A percentile compares a stretch with the other conserved stretches of the same genome.
phyloP scores from a whole-genome alignment of 2,329 filamentous ascomycete genomes.

The Colletotrichum zoysiae region DNA sequence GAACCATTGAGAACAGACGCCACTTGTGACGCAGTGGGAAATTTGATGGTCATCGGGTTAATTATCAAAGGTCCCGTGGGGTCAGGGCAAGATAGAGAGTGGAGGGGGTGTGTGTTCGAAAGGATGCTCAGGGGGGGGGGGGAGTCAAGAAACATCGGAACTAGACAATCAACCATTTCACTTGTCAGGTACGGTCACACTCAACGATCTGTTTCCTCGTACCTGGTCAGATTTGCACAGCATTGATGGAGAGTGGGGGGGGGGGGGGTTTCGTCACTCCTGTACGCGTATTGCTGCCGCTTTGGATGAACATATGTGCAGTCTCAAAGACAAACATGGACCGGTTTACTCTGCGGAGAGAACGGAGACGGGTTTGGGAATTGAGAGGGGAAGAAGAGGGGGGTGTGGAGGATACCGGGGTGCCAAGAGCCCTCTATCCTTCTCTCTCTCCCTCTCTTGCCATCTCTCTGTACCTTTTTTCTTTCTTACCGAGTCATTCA shows the following conservation, averaged over 20 bases:
- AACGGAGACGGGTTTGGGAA: background rate
- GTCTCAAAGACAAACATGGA: constrained; percentile 24
- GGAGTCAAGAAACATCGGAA: constrained; percentile 14
- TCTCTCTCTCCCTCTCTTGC: background rate
- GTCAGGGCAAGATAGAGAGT: constrained; percentile 8
- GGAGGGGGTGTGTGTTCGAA: background rate
- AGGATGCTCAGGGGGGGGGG: background rate
- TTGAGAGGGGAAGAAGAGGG: background rate
- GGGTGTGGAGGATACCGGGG: too few relatives aligned
- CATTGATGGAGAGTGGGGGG: constrained; percentile 21
- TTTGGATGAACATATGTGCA: constrained; percentile 40
- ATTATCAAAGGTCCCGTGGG: constrained; percentile 20
- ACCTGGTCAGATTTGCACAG: background rate
- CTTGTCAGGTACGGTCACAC: constrained; percentile 29
- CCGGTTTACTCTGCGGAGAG: constrained; percentile 9
- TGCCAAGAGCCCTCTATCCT: background rate
- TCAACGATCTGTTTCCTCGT: background rate
- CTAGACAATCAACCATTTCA: background rate
- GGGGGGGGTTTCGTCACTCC: background rate
- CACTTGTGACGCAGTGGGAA: constrained; percentile 25
- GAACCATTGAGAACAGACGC: constrained; percentile 24
- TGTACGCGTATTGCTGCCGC: constrained; percentile 18
- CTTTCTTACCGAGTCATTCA: constrained; percentile 7
- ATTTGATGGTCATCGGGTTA: constrained; percentile 31
- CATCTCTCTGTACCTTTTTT: background rate